phyloP scores from a whole-genome alignment of 768 basidiomycete genomes.

The Gelatoporia subvermispora region DNA sequence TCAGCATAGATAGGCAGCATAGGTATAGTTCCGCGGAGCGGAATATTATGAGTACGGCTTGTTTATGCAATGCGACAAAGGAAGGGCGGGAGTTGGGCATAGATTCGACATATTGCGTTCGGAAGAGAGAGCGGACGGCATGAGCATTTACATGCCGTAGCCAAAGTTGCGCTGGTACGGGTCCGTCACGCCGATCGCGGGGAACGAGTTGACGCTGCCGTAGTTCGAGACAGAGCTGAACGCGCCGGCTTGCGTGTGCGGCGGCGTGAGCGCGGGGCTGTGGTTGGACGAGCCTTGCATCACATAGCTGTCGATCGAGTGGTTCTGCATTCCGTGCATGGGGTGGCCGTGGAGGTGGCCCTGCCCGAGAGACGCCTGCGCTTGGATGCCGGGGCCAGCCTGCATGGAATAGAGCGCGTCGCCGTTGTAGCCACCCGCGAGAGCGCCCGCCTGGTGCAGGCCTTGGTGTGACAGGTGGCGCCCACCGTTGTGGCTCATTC shows the following conservation, averaged over 20 bases:
- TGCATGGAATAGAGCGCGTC: slow-evolving; percentile 59
- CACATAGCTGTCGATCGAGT: slow-evolving; percentile 78
- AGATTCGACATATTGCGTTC: neutral
- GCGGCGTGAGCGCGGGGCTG: slow-evolving; percentile 55
- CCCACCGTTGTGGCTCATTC: slow-evolving; percentile 28
- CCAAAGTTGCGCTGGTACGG: slow-evolving; percentile 75
- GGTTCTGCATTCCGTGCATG: slow-evolving; percentile 54
- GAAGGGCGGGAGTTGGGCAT: slow-evolving; percentile 13
- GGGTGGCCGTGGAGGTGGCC: slow-evolving; percentile 34
- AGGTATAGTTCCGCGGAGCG: slow-evolving; percentile 18
- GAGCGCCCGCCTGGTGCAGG: slow-evolving; percentile 46
- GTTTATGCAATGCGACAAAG: slow-evolving; percentile 10
- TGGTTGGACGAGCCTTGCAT: slow-evolving; percentile 69
- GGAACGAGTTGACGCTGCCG: slow-evolving; percentile 50
- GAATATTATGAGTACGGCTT: neutral
- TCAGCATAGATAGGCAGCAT: slow-evolving; percentile 15
- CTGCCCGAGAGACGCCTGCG: slow-evolving; percentile 34
- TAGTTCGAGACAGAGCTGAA: slow-evolving; percentile 50
- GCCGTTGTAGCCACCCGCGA: slow-evolving; percentile 62
- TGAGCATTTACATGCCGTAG: slow-evolving; percentile 68
- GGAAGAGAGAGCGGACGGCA: neutral
- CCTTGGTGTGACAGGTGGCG: slow-evolving; percentile 52
- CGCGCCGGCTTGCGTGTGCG: slow-evolving; percentile 47
- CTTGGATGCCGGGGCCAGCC: slow-evolving; percentile 48
- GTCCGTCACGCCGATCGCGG: slow-evolving; percentile 49